These are phyloP conservation scores for Nigrospora osmanthi DNA, from an alignment of 2,329 filamentous ascomycete genomes.

Conservation along the genomic window DNA sequence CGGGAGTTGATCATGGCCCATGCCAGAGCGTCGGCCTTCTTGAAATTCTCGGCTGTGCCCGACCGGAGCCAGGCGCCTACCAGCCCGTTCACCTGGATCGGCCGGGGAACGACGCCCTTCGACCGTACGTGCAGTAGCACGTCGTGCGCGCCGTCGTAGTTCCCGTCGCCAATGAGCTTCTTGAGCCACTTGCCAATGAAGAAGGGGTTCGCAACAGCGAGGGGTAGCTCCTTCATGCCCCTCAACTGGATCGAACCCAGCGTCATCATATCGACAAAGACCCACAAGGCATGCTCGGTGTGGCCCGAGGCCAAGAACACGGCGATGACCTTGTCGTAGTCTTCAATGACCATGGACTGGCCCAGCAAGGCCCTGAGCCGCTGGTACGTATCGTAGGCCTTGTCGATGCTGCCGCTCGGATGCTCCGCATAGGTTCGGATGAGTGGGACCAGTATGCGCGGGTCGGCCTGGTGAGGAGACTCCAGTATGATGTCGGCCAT, in stretches of 20 bases:
- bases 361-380: constrained; percentile 55
- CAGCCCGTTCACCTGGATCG: constrained; percentile 75
- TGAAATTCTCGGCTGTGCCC: constrained; percentile 42
- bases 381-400: constrained; percentile 62
- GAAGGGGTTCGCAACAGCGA: constrained; percentile 60
- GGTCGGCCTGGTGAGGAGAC: constrained; percentile 33
- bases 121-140: constrained; percentile 71
- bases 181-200: constrained; percentile 88
- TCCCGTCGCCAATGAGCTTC: constrained; percentile 65
- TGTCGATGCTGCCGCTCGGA: constrained; percentile 32
- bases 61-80: constrained; percentile 71
- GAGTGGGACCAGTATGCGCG: constrained; percentile 57
- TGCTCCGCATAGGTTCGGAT: constrained; percentile 58
- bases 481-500: constrained; percentile 47
- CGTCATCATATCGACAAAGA: constrained; percentile 88
- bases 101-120: constrained; percentile 57
- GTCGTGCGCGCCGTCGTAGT: constrained; percentile 61
- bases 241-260: constrained; percentile 44
- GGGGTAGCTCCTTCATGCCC: constrained; percentile 33
- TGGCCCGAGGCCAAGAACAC: constrained; percentile 61
- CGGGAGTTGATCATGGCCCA: constrained; percentile 72
- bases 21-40: constrained; percentile 59
- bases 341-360: constrained; percentile 54
- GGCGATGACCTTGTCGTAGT: constrained; percentile 69
- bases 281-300: constrained; percentile 59